Evolutionary conservation across 495 filamentous ascomycete genomes (phyloP).

Genomic region (Lepraria neglecta): DNA sequence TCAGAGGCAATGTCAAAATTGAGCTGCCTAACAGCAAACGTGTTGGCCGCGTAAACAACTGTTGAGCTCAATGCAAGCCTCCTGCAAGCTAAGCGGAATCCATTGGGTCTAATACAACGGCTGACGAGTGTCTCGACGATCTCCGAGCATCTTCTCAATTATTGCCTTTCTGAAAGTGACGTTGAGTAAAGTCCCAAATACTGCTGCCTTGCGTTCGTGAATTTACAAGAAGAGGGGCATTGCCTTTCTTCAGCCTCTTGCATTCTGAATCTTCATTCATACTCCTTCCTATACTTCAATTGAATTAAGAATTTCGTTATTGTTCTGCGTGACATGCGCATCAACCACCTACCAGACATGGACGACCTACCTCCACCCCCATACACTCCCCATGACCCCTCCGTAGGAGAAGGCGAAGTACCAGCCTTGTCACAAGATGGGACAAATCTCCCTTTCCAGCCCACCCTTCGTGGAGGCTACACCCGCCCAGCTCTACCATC

Average conservation of each 20-base stretch:
- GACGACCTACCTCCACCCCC: slow-evolving; percentile 21
- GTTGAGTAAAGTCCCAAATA: slow-evolving; percentile 5
- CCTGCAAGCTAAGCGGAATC: not conserved
- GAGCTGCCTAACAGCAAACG: too few relatives aligned
- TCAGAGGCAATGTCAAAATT: too few relatives aligned
- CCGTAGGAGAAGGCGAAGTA: not conserved
- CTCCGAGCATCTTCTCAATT: not conserved
- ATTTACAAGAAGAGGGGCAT: slow-evolving; percentile 5
- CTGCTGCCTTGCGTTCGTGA: slow-evolving; percentile 1
- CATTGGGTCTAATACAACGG: not conserved
- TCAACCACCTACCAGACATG: slow-evolving; percentile 12
- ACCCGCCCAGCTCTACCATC: slow-evolving; percentile 11
- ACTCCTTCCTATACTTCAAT: not conserved
- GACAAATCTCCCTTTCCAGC: not conserved
- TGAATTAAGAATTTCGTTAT: not conserved
- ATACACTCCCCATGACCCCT: slow-evolving; percentile 16
- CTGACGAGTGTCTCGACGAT: not conserved
- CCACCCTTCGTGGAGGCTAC: slow-evolving; percentile 22
- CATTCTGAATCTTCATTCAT: not conserved
- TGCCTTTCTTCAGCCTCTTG: not conserved
- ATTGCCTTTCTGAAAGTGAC: not conserved
- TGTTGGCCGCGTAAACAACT: slow-evolving; percentile 4
- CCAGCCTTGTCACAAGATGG: not conserved
- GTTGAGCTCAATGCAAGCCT: slow-evolving; percentile 2
- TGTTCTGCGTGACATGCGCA: slow-evolving; percentile 1